Base-by-base conservation (phyloP, 169 alveolate species). In the Besnoitia besnoiti region DNA sequence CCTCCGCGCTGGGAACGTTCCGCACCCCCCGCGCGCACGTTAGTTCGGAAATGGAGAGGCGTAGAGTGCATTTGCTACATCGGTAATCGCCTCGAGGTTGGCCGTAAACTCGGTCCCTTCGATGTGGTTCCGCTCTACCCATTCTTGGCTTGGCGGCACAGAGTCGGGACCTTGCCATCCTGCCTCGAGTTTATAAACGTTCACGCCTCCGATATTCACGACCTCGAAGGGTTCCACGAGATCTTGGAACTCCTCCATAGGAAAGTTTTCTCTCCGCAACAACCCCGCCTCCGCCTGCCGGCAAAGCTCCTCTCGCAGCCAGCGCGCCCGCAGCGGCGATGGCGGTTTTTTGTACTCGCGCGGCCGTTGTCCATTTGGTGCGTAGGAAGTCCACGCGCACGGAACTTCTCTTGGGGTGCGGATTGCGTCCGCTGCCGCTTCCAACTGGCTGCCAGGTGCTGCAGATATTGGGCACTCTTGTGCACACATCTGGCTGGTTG, bases 211-310 rank as follows among this genome's bases (percentile, higher is more conserved):
- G 19, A 77, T 55, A 1, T 77, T 39, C 59, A 37, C 42, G 7
- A 77, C 30, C 24, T 77, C 61, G 59, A 77, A 77, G 14, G 49
- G 59, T 27, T 77, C 61, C 47, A 77, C 39, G 37, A 77, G 40
- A 35, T 35, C 40, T 44, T 77, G 59, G 12, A 77, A 37, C 30
- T 77, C 87, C 21, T 77, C 87, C 87, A 77, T 37, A 37, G 87
- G 87, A 77, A 77, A 77, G 37, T 77, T 77, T 24, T 77, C 87
- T 39, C 40, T 77, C n/a, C 50, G 35, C 87, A 77, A 55, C 59
- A 39, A 30, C 21, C 87, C 87, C 19, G 87, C 87, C 21, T 2
- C 87, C 61, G 3, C 3, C 59, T 77, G 87, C 37, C 87, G 10
- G 2, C n/a, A 30, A 19, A 77, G 87, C 87, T 77, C 87, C 49